Percentiles rank a stretch among this genome's conserved stretches.
Evolutionary conservation across 768 basidiomycete species (phyloP).

Genomic region (Termitomyces sp.): DNA sequence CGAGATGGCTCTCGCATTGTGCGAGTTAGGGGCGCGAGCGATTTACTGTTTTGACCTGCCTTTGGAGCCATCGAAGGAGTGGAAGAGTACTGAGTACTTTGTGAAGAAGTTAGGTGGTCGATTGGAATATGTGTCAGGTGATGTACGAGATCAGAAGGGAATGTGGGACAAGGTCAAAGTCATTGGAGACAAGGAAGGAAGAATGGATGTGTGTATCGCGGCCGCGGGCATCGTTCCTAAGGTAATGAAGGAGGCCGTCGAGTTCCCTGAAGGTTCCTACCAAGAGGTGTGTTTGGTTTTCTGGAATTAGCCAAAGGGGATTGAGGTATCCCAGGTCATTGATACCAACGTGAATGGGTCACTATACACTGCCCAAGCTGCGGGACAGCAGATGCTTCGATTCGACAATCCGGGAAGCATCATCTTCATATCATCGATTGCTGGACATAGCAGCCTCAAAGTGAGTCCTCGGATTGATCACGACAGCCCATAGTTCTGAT

Average conservation of each 20-base stretch:
- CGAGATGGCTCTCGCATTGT: constrained; percentile 72
- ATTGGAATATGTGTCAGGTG: constrained; percentile 58
- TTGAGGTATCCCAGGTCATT: constrained; percentile 42
- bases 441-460: constrained; percentile 31
- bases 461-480: background rate
- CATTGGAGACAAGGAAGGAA: constrained; percentile 61
- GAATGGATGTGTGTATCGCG: constrained; percentile 73
- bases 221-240: constrained; percentile 66
- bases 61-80: constrained; percentile 50
- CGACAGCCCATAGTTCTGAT: too few relatives aligned
- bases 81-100: constrained; percentile 47
- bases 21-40: constrained; percentile 65
- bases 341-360: constrained; percentile 65
- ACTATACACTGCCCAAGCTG: constrained; percentile 61
- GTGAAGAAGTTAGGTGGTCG: constrained; percentile 38
- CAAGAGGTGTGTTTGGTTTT: constrained; percentile 33
- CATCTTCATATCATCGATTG: constrained; percentile 64
- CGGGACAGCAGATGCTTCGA: constrained; percentile 55
- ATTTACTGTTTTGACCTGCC: constrained; percentile 70
- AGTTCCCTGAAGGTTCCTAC: constrained; percentile 60
- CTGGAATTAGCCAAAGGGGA: background rate
- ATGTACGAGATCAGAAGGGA: constrained; percentile 60
- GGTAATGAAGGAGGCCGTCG: constrained; percentile 49
- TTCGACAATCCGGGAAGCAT: constrained; percentile 53
- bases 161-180: constrained; percentile 54